A percentile compares a stretch with the other conserved stretches of the same genome.
These are phyloP conservation scores for Poronia punctata DNA, from an alignment of 495 filamentous ascomycete genomes.

Conservation along the genomic window DNA sequence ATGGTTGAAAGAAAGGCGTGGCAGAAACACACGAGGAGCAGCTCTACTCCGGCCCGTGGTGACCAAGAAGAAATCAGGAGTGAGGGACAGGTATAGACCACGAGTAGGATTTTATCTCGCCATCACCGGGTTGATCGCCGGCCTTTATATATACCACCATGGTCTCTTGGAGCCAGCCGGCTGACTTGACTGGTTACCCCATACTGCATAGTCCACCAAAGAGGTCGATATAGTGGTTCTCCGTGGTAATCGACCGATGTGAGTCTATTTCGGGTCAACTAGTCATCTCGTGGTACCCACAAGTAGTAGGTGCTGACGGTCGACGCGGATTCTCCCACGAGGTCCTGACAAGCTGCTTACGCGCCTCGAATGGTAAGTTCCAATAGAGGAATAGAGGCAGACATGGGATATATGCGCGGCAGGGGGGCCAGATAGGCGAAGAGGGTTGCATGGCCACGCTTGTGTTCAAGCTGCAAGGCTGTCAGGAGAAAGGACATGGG, in stretches of 20 bases:
- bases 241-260: not conserved
- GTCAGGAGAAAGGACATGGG: too few species aligned
- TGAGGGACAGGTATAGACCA: conserved; percentile 1
- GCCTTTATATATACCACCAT: conserved; percentile 11
- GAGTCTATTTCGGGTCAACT: conserved; percentile 9
- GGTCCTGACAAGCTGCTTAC: conserved; percentile 6
- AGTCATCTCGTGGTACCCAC: conserved; percentile 11
- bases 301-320: conserved; percentile 7
- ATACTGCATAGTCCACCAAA: not conserved
- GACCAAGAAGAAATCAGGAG: not conserved
- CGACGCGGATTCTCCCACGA: too few species aligned
- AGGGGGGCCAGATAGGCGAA: not conserved
- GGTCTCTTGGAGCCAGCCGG: not conserved
- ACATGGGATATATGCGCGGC: conserved; percentile 3
- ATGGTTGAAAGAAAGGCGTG: not conserved
- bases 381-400: conserved; percentile 2
- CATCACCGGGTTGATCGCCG: not conserved
- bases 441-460: not conserved
- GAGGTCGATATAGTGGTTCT: too few species aligned
- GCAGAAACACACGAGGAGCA: conserved; percentile 1
- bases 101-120: not conserved
- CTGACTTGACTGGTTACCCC: not conserved
- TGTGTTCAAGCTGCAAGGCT: too few species aligned
- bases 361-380: not conserved
- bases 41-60: conserved; percentile 2